Percentiles rank a stretch among this genome's conserved stretches.
phyloP scores from a whole-genome alignment of 179 eudicot species.

The Vitellaria paradoxa region DNA sequence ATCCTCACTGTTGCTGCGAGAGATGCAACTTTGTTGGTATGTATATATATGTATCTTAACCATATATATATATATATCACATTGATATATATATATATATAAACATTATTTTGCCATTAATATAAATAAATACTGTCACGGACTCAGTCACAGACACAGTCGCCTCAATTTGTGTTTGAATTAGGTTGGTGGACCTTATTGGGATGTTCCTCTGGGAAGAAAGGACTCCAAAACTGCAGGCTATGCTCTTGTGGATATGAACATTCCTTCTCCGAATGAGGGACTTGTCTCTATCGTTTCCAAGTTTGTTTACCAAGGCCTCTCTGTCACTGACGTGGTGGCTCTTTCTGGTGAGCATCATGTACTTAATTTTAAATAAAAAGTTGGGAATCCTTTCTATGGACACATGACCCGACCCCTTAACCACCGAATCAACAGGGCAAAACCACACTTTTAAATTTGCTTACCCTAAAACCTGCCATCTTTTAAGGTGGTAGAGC shows the following conservation, averaged over 20 bases:
- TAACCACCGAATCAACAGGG: too few relatives aligned
- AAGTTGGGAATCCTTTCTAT: too few relatives aligned
- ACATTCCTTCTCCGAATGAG: slow-evolving; percentile 66
- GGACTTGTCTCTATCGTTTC: slow-evolving; percentile 66
- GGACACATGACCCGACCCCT: too few relatives aligned
- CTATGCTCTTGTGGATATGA: slow-evolving; percentile 42
- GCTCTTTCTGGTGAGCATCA: slow-evolving; percentile 75
- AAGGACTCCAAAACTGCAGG: slow-evolving; percentile 73
- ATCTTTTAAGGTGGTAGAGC: too few relatives aligned
- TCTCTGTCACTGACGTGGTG: slow-evolving; percentile 85
- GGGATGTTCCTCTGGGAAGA: slow-evolving; percentile 89
- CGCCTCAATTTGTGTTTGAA: too few relatives aligned
- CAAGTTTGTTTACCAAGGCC: slow-evolving; percentile 75
- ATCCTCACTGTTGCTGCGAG: slow-evolving; percentile 85
- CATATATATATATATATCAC: not conserved
- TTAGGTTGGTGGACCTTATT: slow-evolving; percentile 92
- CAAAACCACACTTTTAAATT: too few relatives aligned
- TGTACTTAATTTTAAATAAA: too few relatives aligned
- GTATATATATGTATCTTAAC: not conserved
- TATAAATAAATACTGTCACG: too few relatives aligned
- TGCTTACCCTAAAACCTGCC: too few relatives aligned
- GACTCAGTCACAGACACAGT: too few relatives aligned
- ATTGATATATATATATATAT: too few relatives aligned
- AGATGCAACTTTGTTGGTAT: slow-evolving; percentile 77
- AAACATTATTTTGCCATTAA: not conserved